Base-by-base conservation (phyloP, 371 early-diverging fungal species). In the Apophysomyces trapeziformis region DNA sequence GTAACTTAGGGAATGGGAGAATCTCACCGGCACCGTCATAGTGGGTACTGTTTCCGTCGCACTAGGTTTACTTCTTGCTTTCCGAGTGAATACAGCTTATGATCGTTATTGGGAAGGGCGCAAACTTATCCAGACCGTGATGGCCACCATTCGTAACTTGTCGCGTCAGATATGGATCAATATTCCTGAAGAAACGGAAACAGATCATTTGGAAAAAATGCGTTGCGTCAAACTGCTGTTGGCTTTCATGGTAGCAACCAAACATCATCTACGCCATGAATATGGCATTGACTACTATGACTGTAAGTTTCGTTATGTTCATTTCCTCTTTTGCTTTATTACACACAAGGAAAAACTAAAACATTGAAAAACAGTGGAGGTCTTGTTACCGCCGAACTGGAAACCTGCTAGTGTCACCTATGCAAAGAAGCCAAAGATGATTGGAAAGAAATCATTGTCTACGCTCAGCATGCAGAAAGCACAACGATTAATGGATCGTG, bases 381-480 rank as follows among this genome's bases (percentile, higher is more conserved):
- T 96, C 95, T 65, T 95, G 61, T 60, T 87, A 81, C 69, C 94
- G 85, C 68, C 95, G 73, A 65, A 60, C 14, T 67, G 68, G 68
- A 32, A 38, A 45, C 68, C 68, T 12, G 44, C 56, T 38, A 67
- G 68, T 41, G 62, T 67, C 1, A 47, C 57, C n/a, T 38, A 57
- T 43, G 64, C 54, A 50, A 16, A 11, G 9, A 96, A 94, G 58
- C 88, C 83, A 41, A 95, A 71, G 26, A 92, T 89, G 38, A 92
- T 90, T 0, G 96, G 96, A 85, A 97, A 95, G 73, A 96, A 97
- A 83, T 97, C 96, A 5, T 92, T 94, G 44, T 45, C 18, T 13
- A 21, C 37, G 62, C 14, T 50, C 11, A 21, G 21, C 21, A 21
- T 8, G 0, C 54, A n/a, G 4, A 50, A 21, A 50, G 54, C 54